phyloP scores from a whole-genome alignment of 2,329 filamentous ascomycete genomes.

The Fusarium goolgardi region DNA sequence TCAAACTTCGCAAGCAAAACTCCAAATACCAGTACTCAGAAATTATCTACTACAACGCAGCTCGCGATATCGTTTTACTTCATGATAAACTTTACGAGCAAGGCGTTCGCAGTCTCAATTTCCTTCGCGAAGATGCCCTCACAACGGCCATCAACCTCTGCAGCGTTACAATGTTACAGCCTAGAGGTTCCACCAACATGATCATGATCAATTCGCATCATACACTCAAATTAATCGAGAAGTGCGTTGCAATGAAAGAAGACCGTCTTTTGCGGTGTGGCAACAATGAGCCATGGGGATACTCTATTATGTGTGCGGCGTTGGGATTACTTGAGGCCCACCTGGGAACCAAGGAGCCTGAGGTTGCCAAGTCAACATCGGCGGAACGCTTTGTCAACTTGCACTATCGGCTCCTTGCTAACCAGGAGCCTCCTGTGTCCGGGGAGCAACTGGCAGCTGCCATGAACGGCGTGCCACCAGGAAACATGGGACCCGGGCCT shows the following conservation, averaged over 20 bases:
- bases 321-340: conserved; percentile 70
- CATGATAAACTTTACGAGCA: conserved; percentile 70
- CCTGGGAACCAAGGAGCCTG: conserved; percentile 66
- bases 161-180: conserved; percentile 70
- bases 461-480: conserved; percentile 40
- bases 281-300: conserved; percentile 73
- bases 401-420: conserved; percentile 67
- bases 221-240: conserved; percentile 70
- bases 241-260: conserved; percentile 70
- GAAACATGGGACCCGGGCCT: conserved; percentile 46
- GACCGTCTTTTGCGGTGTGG: conserved; percentile 70
- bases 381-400: conserved; percentile 70
- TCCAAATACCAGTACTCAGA: conserved; percentile 72
- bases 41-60: conserved; percentile 72
- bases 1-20: conserved; percentile 69
- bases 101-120: conserved; percentile 69
- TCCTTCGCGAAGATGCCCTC: conserved; percentile 69
- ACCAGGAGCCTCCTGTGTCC: conserved; percentile 61
- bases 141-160: conserved; percentile 71
- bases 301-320: conserved; percentile 72
- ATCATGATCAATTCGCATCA: conserved; percentile 72
- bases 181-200: conserved; percentile 68
- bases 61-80: conserved; percentile 70
- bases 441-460: conserved; percentile 46
- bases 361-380: conserved; percentile 68